These are phyloP conservation scores for Eucalyptus microcorys DNA, from an alignment of 345 rosid species.

Conservation along the genomic window DNA sequence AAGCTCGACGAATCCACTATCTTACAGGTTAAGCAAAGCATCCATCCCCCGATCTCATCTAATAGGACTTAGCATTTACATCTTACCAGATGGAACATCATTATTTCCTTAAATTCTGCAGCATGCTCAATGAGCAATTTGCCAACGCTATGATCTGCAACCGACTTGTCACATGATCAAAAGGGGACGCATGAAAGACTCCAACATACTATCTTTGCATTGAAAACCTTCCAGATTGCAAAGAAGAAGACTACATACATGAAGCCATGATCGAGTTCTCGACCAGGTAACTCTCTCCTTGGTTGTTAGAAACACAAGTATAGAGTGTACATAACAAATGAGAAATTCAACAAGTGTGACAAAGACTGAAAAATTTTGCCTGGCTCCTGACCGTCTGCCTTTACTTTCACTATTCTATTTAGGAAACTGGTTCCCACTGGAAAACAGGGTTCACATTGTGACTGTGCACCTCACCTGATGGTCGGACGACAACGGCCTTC, in stretches of 20 bases:
- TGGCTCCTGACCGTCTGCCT: slow-evolving; percentile 74
- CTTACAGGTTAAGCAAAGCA: neutral
- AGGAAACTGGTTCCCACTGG: neutral
- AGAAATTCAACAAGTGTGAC: neutral
- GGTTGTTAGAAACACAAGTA: neutral
- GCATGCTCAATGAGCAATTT: neutral
- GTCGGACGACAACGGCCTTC: neutral
- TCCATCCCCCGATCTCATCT: neutral
- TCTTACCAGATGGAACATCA: neutral
- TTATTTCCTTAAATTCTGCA: neutral
- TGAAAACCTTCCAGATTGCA: neutral
- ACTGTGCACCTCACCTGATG: neutral
- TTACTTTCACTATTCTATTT: neutral
- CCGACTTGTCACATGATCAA: fast-evolving
- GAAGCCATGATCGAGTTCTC: neutral
- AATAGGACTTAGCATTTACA: neutral
- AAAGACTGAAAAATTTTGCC: slow-evolving; percentile 13
- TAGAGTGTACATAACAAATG: neutral
- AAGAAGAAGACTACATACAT: neutral
- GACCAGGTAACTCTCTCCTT: neutral
- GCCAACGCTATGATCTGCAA: neutral
- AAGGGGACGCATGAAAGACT: neutral
- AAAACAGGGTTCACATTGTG: neutral
- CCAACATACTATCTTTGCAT: neutral
- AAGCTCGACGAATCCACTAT: neutral